Conservation (phyloP, 1,139 yeast species). For the Geotrichum cucujoidarum region DNA sequence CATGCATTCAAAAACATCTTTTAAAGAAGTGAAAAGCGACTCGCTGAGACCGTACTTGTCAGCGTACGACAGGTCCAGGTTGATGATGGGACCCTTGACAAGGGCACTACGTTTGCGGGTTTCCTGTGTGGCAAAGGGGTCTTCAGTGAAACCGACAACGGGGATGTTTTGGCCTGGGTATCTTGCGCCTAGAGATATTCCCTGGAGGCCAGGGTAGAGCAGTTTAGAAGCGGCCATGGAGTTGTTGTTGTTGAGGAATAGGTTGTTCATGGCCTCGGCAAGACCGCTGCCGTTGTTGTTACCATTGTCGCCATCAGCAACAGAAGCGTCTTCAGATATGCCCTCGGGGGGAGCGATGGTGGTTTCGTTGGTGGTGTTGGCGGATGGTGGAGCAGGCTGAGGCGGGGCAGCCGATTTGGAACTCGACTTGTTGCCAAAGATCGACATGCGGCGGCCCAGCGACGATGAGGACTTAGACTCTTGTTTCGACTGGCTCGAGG, state of each 20-base stretch:
- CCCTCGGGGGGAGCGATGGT: neutral
- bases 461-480: neutral
- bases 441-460: constrained; percentile 24
- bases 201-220: constrained; percentile 30
- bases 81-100: constrained; percentile 75
- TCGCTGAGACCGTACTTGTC: constrained; percentile 47
- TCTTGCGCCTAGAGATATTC: constrained; percentile 32
- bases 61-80: constrained; percentile 60
- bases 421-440: constrained; percentile 22
- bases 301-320: neutral
- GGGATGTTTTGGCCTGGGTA: constrained; percentile 40
- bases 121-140: constrained; percentile 58
- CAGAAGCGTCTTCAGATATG: neutral
- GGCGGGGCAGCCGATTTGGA: neutral
- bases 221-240: neutral
- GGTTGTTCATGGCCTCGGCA: neutral
- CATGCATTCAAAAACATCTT: constrained; percentile 81
- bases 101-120: constrained; percentile 76
- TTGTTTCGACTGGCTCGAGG: neutral
- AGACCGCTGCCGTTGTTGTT: neutral
- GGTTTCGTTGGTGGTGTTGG: neutral
- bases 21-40: constrained; percentile 64
- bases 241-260: neutral
- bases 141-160: constrained; percentile 46
- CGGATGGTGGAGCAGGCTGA: neutral